A percentile compares a stretch with the other conserved stretches of the same genome.
Evolutionary conservation across 805 yeast genomes (phyloP).

Genomic region (Pichia deserticola): DNA sequence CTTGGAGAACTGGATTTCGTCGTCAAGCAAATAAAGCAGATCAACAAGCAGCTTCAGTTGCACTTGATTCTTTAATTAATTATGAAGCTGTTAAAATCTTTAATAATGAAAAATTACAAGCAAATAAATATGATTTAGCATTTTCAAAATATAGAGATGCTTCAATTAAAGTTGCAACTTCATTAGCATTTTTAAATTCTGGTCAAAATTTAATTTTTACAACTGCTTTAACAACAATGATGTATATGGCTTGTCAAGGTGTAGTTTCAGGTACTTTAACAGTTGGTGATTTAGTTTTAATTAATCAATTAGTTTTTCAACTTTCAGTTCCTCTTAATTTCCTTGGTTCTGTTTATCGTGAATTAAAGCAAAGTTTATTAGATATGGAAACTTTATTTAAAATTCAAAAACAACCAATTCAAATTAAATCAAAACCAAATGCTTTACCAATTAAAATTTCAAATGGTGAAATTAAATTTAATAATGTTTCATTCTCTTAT

Average conservation of each 20-base stretch:
- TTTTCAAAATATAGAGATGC: constrained; percentile 67
- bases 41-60: constrained; percentile 91
- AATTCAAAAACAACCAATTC: constrained; percentile 66
- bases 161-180: constrained; percentile 75
- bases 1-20: constrained; percentile 94
- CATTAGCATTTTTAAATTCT: constrained; percentile 67
- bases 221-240: constrained; percentile 87
- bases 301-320: constrained; percentile 94
- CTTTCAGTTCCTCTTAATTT: constrained; percentile 91
- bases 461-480: constrained; percentile 79
- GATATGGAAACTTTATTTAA: constrained; percentile 95
- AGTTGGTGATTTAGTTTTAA: constrained; percentile 91
- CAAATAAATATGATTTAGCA: constrained; percentile 70
- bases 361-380: constrained; percentile 81
- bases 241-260: constrained; percentile 96
- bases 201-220: constrained; percentile 82
- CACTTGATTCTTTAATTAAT: constrained; percentile 87
- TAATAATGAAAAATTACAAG: constrained; percentile 80
- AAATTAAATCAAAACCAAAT: constrained; percentile 51
- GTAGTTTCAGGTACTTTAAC: constrained; percentile 76
- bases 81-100: constrained; percentile 92
- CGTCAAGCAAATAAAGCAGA: constrained; percentile 88
- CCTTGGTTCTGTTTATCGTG: constrained; percentile 92
- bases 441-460: constrained; percentile 54
- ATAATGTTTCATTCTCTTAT: constrained; percentile 89